These are phyloP conservation scores for Psilocybe azurescens DNA, from an alignment of 768 basidiomycete species.

Conservation along the genomic window DNA sequence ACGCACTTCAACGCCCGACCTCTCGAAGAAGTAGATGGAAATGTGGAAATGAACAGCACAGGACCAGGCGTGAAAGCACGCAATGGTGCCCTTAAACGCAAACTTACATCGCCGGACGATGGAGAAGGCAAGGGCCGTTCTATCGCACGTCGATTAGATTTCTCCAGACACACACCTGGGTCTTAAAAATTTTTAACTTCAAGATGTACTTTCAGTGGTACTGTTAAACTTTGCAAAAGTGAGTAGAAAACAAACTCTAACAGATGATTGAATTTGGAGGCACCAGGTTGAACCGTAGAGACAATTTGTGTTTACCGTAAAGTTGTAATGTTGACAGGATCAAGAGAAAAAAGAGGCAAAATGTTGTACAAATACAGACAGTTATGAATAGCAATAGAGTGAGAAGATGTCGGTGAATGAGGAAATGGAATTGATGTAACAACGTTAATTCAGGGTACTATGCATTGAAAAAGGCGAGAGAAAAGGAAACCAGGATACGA, in stretches of 20 bases:
- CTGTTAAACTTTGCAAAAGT: background rate
- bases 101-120: constrained; percentile 63
- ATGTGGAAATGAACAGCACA: constrained; percentile 56
- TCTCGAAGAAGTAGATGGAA: constrained; percentile 81
- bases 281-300: background rate
- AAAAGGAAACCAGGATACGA: background rate
- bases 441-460: background rate
- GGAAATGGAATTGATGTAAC: background rate
- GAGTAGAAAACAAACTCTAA: too few relatives aligned
- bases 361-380: constrained; percentile 27
- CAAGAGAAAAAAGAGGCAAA: constrained; percentile 1
- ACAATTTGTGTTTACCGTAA: background rate
- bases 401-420: constrained; percentile 3
- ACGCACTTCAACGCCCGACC: constrained; percentile 52
- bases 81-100: constrained; percentile 71
- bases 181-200: constrained; percentile 25
- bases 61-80: constrained; percentile 60
- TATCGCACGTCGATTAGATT: constrained; percentile 76
- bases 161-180: constrained; percentile 54
- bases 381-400: constrained; percentile 13
- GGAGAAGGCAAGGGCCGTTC: constrained; percentile 51
- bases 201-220: background rate
- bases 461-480: background rate
- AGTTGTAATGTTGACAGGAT: background rate
- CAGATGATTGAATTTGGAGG: background rate